Evolutionary conservation across 1,284 basidiomycete species (phyloP), one percentile per base, ranked within the genome.

Genomic region (Apiotrichum gracile): DNA sequence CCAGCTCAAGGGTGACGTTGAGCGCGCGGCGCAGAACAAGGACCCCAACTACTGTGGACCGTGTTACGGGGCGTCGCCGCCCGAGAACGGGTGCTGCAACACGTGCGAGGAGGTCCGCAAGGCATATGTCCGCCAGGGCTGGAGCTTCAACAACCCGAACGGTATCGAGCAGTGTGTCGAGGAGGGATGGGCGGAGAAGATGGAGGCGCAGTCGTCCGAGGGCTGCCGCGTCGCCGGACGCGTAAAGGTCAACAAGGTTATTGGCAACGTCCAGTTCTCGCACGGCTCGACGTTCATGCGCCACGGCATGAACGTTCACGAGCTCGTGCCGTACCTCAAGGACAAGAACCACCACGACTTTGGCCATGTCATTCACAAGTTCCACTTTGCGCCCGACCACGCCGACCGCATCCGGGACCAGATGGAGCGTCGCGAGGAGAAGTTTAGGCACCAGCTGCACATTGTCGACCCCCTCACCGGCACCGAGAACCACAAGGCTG

Each of bases 171-270:
- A 96, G 88, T 99, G 96, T 73, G 83, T 87, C 46, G 78, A 87
- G 61, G 96, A 99, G 77, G 87, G 89, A 44, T 98, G 94, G 94
- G 83, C 89, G 19, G 91, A 94, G 16, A 92, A 89, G 74, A 83
- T 99, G 63, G 85, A 85, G 72, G 87, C 91, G 51, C 94, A 97
- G 74, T 85, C 88, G 37, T 82, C 84, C 45, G 96, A 99, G 68
- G 96, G 96, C 0, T 99, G 96, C 78, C 92, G 91, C 70, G 80
- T 98, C 59, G 82, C 86, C 39, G 96, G 96, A 52, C 84, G 85
- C 52, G 82, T 98, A 48, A 87, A 87, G 55, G 90, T 98, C 56
- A 98, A 98, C 83, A 97, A 97, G 78, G 73, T 75, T 51, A 83
- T 91, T 59, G 91, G 91, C 46, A 92, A 90, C 75, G 85, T 93